Base-by-base conservation (phyloP, 1,284 basidiomycete species). In the Heterobasidion parviporum region DNA sequence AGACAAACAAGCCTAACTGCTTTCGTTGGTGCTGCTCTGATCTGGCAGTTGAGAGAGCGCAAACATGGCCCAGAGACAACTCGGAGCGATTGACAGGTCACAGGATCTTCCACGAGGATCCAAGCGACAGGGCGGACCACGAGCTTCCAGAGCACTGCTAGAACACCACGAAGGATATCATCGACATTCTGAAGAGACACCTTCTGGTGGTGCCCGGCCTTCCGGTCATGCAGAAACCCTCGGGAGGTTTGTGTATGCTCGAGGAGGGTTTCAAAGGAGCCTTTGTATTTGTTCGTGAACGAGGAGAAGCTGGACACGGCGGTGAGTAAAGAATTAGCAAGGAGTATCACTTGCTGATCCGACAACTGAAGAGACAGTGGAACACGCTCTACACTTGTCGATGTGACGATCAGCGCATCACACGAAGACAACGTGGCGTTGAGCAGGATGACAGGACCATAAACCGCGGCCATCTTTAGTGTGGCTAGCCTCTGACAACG, bases 281-380 rank as follows among this genome's bases (percentile, higher is more conserved):
- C 26, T 26, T 26, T 26, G 3, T 26, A 3, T 2, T 26, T 26
- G 3, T 26, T 26, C 2, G 26, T 26, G 3, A 26, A 26, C 26
- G 3, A 26, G 26, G 26, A 26, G 26, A 26, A 26, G 12, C 6
- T n/a, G 38, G 38, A 5, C 15, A 41, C 2, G 3, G 38, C 38
- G 3, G 15, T 10, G 10, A 10, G 3, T 12, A 41, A 2, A 10
- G 15, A 41, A 41, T 12, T 2, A 3, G 15, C 15, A 12, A 41
- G 3, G 10, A 10, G 12, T 2, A 5, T 1, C 3, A n/a, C 3
- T 2, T 10, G 12, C 2, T 41, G 38, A 7, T 3, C 3, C 1
- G 38, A 2, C 4, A 26, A 26, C 3, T 26, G 26, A 26, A 3
- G 26, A 12, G 38, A 41, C 2, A 41, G 10, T 12, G 38, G 38